Conservation (phyloP, 129 eudicot species). For the Escallonia rubra region DNA sequence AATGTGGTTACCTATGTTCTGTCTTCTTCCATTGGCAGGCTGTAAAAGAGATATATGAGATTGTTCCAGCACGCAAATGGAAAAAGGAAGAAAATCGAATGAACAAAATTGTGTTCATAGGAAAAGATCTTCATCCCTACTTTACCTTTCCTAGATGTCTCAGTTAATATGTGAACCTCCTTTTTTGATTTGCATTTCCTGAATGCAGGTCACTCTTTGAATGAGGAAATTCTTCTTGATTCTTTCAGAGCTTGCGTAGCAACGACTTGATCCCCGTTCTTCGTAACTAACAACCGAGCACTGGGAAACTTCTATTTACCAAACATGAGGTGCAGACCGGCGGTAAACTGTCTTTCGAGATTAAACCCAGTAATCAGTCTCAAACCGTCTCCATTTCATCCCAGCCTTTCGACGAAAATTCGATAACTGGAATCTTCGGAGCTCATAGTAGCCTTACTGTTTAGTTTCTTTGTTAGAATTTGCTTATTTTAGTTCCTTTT, state of each 20-base stretch:
- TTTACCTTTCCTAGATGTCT: slow-evolving; percentile 1
- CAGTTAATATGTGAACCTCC: background rate
- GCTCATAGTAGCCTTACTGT: no score
- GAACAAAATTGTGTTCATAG: slow-evolving; percentile 85
- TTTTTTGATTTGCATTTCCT: background rate
- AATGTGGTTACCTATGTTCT: no score
- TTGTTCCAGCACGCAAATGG: slow-evolving; percentile 80
- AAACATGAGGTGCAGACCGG: no score
- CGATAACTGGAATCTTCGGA: no score
- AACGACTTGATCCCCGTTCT: slow-evolving; percentile 10
- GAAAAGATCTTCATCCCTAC: slow-evolving; percentile 22
- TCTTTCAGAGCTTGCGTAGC: slow-evolving; percentile 48
- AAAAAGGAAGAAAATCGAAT: slow-evolving; percentile 41
- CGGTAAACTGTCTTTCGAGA: no score
- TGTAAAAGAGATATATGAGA: slow-evolving; percentile 90
- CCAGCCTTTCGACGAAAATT: no score
- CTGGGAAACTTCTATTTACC: no score
- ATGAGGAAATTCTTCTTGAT: slow-evolving; percentile 62
- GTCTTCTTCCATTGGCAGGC: slow-evolving; percentile 36
- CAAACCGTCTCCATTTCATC: no score
- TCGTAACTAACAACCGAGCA: background rate
- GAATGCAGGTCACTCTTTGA: slow-evolving; percentile 56
- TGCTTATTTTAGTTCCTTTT: no score
- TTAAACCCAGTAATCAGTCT: no score
- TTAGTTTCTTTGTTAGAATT: no score